Evolutionary conservation across 1,284 basidiomycete species (phyloP), one percentile per base, ranked within the genome.

Genomic region (Apiotrichum gracile): DNA sequence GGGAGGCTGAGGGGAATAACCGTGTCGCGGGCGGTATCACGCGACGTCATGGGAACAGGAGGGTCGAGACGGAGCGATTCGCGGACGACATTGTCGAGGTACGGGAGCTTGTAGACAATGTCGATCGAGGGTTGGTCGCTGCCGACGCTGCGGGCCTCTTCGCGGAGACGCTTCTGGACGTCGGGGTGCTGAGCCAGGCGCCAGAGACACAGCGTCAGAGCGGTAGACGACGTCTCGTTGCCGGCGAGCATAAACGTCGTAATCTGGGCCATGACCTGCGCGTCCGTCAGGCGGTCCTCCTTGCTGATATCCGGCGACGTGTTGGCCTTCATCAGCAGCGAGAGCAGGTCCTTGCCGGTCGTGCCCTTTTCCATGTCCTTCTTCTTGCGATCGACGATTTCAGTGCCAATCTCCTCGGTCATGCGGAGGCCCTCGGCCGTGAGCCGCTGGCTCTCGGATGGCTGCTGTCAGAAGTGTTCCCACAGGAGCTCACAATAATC

Each of bases 201-300:
- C 68, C 85, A 85, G 2, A 89, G 74, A 52, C 80, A 81, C 86
- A 87, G 91, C 5, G 85, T 82, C 2, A 87, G 75, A 1, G 85
- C 82, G 0, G 82, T 83, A 0, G 82, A 82, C 0, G 83, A 85
- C 0, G 89, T 91, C 68, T 91, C 88, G 68, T 89, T 85, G 0
- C 88, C 88, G 3, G 72, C 70, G 1, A 72, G 60, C 59, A 72
- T 69, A 67, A 90, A 86, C 0, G 85, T 88, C 12, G 84, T 83
- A 56, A 90, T 86, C 68, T 88, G 86, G 54, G 81, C 85, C 25
- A 85, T 74, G 5, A 86, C 82, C 64, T 89, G 86, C 17, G 79
- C 75, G 39, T 82, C 79, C 12, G 81, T 79, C 77, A 90, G 80
- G 25, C 78, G 77, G 65, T 85, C 80, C 0, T 76, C 75, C 0